A percentile compares a stretch with the other conserved stretches of the same genome.
Conservation (phyloP, 202 grass and related monocot genomes). For the Musa balbisiana region DNA sequence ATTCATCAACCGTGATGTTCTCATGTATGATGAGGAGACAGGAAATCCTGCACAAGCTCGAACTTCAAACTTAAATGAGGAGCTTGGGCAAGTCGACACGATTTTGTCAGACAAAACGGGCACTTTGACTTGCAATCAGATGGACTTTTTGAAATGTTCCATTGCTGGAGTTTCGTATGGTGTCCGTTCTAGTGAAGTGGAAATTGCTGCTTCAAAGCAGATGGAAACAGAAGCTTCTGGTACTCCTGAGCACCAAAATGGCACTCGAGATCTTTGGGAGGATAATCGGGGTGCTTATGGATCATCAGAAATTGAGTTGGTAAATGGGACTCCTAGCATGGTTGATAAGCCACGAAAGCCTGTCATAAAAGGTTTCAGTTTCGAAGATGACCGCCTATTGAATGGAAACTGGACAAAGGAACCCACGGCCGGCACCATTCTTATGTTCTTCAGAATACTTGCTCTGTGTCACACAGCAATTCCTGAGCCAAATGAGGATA, state of each 20-base stretch:
- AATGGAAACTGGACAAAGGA: constrained; percentile 84
- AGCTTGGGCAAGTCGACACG: constrained; percentile 93
- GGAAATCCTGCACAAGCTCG: constrained; percentile 81
- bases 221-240: constrained; percentile 47
- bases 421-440: constrained; percentile 40
- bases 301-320: constrained; percentile 28
- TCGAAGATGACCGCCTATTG: constrained; percentile 81
- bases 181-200: constrained; percentile 76
- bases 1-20: constrained; percentile 94
- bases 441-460: constrained; percentile 91
- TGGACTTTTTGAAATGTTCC: constrained; percentile 98
- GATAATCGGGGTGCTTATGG: constrained; percentile 36
- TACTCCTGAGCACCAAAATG: constrained; percentile 34
- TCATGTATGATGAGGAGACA: constrained; percentile 97
- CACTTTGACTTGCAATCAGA: constrained; percentile 97
- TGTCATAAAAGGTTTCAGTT: constrained; percentile 83
- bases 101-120: constrained; percentile 96
- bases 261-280: constrained; percentile 45
- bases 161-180: constrained; percentile 88
- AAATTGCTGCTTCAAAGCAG: constrained; percentile 79
- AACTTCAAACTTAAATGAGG: constrained; percentile 96
- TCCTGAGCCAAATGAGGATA: constrained; percentile 74
- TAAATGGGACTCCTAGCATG: constrained; percentile 34
- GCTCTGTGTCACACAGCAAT: constrained; percentile 81
- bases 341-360: constrained; percentile 46